Evolutionary conservation across 1,284 basidiomycete genomes (phyloP).

Genomic region (Boletus albobrunnescens): DNA sequence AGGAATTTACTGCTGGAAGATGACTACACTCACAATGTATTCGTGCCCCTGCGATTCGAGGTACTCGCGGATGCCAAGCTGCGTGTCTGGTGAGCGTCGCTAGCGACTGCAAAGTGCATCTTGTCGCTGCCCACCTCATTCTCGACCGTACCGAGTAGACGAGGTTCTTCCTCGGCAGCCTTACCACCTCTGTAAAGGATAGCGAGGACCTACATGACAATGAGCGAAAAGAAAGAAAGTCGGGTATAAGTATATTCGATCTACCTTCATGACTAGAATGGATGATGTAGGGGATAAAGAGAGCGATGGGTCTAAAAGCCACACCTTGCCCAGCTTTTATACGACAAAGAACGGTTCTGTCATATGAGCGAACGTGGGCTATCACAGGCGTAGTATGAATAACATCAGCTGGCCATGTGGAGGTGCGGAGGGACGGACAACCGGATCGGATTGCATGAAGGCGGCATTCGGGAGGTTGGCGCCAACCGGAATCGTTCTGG

Average conservation of each 20-base stretch:
- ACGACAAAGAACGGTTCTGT: background rate
- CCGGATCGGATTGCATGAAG: background rate
- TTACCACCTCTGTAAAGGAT: conserved; percentile 75
- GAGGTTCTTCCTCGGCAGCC: conserved; percentile 76
- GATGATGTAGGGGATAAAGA: background rate
- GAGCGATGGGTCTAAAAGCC: background rate
- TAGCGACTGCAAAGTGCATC: background rate
- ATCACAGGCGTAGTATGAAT: conserved; percentile 1
- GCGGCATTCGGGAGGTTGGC: background rate
- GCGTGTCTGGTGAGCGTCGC: conserved; percentile 7
- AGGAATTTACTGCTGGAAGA: background rate
- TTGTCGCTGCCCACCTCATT: conserved; percentile 56
- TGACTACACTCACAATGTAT: conserved; percentile 48
- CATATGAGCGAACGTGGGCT: background rate
- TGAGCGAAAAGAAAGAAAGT: conserved; percentile 3
- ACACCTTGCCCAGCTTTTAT: conserved; percentile 19
- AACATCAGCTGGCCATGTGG: conserved; percentile 9
- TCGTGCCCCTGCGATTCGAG: conserved; percentile 77
- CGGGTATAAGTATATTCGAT: background rate
- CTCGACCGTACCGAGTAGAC: conserved; percentile 86
- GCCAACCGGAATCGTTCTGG: conserved; percentile 9
- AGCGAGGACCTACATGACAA: conserved; percentile 60
- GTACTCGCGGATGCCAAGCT: conserved; percentile 75
- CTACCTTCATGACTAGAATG: conserved; percentile 27
- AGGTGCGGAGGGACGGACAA: background rate